Evolutionary conservation across 2,329 filamentous ascomycete genomes (phyloP), one percentile per base, ranked within the genome.

Genomic region (Hypoxylon sp.): DNA sequence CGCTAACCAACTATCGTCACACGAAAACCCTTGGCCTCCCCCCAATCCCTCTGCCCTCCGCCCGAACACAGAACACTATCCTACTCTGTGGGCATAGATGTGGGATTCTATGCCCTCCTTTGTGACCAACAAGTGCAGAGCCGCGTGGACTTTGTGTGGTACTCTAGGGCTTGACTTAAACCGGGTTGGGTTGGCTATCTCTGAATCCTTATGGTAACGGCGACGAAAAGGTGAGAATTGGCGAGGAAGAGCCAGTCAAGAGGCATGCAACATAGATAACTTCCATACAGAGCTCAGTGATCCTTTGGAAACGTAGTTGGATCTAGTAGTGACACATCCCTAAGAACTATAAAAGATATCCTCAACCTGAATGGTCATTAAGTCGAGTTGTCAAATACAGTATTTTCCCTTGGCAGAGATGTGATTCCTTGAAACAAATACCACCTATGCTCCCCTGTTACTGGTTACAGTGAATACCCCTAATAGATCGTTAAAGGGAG

Each of bases 1-100:
- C 35, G 51, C 53, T 56, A 56, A 44, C 56, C 4, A 24, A 42
- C 48, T 35, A 6, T 19, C 32, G 37, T 44, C 48, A 35, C 53
- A 48, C 57, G 29, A 39, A 51, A 21, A 10, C 1, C 19, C 48
- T 42, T 62, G 31, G 58, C 13, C 17, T 19, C 21, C 17, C 39
- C 39, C 39, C 8, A 21, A 44, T 21, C 13, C 35, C 17, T 44
- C 39, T 44, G 39, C 39, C 39, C 11, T 44, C 39, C 39, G 39
- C 39, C 39, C 39, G 39, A 44, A 7, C 17, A 21, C 17, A 44
- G 39, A 44, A 10, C 15, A 21, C 39, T 44, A 44, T 44, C 39
- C 8, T 44, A 44, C 39, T 11, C 17, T 3, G 39, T 8, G 8
- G 39, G 39, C 17, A 44, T 44, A 44, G 17, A 11, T 2, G 39